Evolutionary conservation across 148 eudicot species (phyloP).

Genomic region (Nepenthes gracilis): DNA sequence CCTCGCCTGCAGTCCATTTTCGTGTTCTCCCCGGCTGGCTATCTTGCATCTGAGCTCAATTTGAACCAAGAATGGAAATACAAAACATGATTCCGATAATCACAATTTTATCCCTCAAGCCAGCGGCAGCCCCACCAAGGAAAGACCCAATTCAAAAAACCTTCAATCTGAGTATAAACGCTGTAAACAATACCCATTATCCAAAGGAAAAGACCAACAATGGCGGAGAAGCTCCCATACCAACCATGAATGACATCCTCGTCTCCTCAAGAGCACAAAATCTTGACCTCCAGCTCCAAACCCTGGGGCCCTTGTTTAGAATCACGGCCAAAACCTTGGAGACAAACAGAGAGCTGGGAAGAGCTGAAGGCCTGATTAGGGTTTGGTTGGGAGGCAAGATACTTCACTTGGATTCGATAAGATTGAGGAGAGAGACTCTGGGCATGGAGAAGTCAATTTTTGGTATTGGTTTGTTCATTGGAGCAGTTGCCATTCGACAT

Average conservation of each 20-base stretch:
- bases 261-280: constrained; percentile 47
- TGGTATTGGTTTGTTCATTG: constrained; percentile 83
- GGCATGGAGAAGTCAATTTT: constrained; percentile 73
- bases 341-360: constrained; percentile 49
- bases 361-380: constrained; percentile 75
- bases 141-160: too few species aligned
- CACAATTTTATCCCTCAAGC: too few species aligned
- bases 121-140: too few species aligned
- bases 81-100: too few species aligned
- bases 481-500: constrained; percentile 74
- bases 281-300: constrained; percentile 52
- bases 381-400: constrained; percentile 65
- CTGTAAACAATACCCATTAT: not conserved
- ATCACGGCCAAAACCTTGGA: constrained; percentile 52
- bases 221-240: constrained; percentile 3
- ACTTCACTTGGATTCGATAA: constrained; percentile 80
- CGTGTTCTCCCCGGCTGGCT: too few species aligned
- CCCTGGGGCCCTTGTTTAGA: constrained; percentile 78
- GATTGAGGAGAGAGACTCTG: constrained; percentile 50
- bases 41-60: too few species aligned
- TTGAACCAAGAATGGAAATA: too few species aligned
- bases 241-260: constrained; percentile 49
- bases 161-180: not conserved
- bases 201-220: not conserved
- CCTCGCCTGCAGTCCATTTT: too few species aligned